Percentiles rank a stretch among this genome's conserved stretches.
Evolutionary conservation across 805 yeast species (phyloP).

Genomic region (Grigorovia humatica): DNA sequence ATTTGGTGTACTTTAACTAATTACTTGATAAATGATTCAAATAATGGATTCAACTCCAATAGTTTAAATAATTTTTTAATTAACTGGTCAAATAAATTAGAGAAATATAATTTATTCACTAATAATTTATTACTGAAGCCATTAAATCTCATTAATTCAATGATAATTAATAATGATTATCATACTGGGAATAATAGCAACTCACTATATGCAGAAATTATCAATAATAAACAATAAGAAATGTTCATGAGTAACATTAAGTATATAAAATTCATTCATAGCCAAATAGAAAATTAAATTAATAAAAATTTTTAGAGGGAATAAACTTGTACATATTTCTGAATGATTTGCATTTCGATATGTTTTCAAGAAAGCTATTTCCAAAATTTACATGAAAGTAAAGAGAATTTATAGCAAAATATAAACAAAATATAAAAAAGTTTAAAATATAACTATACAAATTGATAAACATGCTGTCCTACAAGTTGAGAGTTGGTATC

Average conservation of each 20-base stretch:
- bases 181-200: background rate
- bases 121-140: conserved; percentile 20
- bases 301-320: no score
- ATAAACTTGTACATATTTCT: no score
- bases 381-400: no score
- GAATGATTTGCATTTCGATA: no score
- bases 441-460: no score
- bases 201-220: background rate
- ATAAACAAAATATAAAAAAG: no score
- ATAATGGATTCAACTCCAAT: conserved; percentile 5
- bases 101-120: conserved; percentile 17
- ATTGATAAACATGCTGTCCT: no score
- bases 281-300: background rate
- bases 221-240: background rate
- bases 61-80: conserved; percentile 8
- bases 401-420: no score
- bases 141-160: conserved; percentile 17
- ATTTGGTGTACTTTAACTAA: conserved; percentile 26
- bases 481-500: no score
- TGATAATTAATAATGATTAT: conserved; percentile 1
- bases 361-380: no score
- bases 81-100: conserved; percentile 17
- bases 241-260: background rate
- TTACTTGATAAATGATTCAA: conserved; percentile 17
- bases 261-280: background rate